phyloP scores from a whole-genome alignment of 1,284 basidiomycete species.

The Rhodotorula sp. region DNA sequence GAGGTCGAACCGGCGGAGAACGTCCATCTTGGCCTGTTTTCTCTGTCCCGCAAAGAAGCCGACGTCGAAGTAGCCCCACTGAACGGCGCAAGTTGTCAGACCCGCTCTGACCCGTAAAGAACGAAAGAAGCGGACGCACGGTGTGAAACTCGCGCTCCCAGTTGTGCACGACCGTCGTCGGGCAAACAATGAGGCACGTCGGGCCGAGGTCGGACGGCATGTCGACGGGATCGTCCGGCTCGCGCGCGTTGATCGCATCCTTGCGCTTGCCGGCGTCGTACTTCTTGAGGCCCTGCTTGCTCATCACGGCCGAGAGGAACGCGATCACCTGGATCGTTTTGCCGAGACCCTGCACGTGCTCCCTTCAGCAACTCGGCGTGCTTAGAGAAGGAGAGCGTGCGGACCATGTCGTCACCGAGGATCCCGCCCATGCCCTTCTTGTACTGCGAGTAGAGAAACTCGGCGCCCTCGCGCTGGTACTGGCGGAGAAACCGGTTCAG shows the following conservation, averaged over 20 bases:
- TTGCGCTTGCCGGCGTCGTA: slow-evolving; percentile 78
- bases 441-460: slow-evolving; percentile 72
- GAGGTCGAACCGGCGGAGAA: slow-evolving; percentile 83
- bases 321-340: slow-evolving; percentile 99
- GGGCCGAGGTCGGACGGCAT: slow-evolving; percentile 62
- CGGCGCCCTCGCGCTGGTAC: slow-evolving; percentile 79
- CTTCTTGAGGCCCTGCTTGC: slow-evolving; percentile 64
- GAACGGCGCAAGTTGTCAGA: slow-evolving; percentile 68
- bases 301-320: slow-evolving; percentile 85
- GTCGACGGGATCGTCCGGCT: slow-evolving; percentile 69
- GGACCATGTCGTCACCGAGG: slow-evolving; percentile 86
- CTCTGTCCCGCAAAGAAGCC: slow-evolving; percentile 95
- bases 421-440: slow-evolving; percentile 62
- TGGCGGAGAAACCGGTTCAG: slow-evolving; percentile 78
- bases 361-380: background rate
- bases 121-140: slow-evolving; percentile 85
- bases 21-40: slow-evolving; percentile 83
- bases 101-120: slow-evolving; percentile 46
- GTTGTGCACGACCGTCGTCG: slow-evolving; percentile 94
- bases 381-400: slow-evolving; percentile 22
- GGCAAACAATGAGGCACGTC: slow-evolving; percentile 90
- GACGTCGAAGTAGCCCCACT: slow-evolving; percentile 84
- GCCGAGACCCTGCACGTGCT: slow-evolving; percentile 70
- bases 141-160: slow-evolving; percentile 94
- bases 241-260: slow-evolving; percentile 55